phyloP scores from a whole-genome alignment of 177 flowering plant genomes.

The Vitis hybrid region DNA sequence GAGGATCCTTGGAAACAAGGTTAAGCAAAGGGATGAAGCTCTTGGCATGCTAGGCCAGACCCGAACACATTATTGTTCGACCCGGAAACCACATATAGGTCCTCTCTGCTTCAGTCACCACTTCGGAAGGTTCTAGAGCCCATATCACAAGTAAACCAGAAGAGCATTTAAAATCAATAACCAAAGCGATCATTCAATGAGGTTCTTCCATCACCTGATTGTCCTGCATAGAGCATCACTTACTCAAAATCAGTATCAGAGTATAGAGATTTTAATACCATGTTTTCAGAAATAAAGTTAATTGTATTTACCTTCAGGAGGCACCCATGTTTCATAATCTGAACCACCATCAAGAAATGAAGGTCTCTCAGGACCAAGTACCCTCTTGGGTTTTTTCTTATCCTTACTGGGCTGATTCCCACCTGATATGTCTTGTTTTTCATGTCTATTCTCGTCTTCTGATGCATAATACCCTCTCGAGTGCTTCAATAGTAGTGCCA shows the following conservation, averaged over 20 bases:
- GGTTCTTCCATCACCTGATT: constrained; percentile 96
- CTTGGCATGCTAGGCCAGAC: no score
- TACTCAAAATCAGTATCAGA: background rate
- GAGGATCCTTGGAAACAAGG: no score
- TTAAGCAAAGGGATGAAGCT: no score
- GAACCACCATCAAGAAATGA: constrained; percentile 47
- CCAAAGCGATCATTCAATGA: constrained; percentile 87
- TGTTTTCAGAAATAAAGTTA: no score
- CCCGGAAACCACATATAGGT: no score
- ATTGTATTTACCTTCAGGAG: constrained; percentile 76
- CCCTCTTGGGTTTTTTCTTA: constrained; percentile 46
- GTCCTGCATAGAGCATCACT: constrained; percentile 52
- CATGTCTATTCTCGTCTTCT: constrained; percentile 33
- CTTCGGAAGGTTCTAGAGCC: background rate
- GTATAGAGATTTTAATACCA: no score
- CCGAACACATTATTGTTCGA: no score
- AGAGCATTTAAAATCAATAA: constrained; percentile 38
- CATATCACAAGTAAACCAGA: background rate
- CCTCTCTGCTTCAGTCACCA: background rate
- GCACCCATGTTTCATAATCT: constrained; percentile 83
- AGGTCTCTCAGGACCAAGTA: constrained; percentile 81
- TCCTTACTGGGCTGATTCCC: constrained; percentile 25
- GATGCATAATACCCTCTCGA: constrained; percentile 42
- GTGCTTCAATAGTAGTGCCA: constrained; percentile 81
- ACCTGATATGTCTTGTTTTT: constrained; percentile 13